Evolutionary conservation across 2,329 filamentous ascomycete genomes (phyloP).

Genomic region (Ophiosphaerella korrae): DNA sequence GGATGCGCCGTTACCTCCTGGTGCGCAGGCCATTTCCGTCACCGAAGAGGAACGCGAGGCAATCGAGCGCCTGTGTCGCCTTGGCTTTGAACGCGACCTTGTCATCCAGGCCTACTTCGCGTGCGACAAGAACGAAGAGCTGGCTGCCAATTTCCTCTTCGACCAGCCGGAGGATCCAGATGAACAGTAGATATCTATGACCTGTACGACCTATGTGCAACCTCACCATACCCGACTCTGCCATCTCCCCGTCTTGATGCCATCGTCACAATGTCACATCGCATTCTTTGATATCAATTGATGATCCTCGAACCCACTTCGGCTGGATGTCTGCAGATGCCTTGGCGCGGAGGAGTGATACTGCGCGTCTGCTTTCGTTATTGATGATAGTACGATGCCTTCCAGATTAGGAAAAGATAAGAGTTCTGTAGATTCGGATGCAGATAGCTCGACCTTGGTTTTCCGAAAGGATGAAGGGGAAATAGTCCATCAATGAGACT

Average conservation of each 20-base stretch:
- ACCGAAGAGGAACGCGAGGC: conserved; percentile 96
- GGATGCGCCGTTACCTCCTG: conserved; percentile 83
- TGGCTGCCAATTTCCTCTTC: conserved; percentile 97
- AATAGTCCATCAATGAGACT: conserved; percentile 13
- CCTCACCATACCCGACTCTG: conserved; percentile 26
- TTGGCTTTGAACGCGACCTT: conserved; percentile 90
- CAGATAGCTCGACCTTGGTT: conserved; percentile 3
- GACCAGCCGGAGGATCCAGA: conserved; percentile 92
- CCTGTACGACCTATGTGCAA: conserved; percentile 28
- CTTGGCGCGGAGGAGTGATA: conserved; percentile 10
- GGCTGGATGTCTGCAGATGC: conserved; percentile 12
- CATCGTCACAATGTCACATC: conserved; percentile 28
- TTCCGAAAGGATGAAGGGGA: neutral
- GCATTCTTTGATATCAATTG: conserved; percentile 21
- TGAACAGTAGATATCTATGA: conserved; percentile 41
- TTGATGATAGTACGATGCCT: conserved; percentile 23
- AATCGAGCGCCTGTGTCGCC: conserved; percentile 90
- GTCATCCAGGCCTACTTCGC: conserved; percentile 99
- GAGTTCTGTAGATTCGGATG: conserved; percentile 7
- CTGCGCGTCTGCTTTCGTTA: conserved; percentile 3
- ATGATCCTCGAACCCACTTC: conserved; percentile 15
- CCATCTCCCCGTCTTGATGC: conserved; percentile 24
- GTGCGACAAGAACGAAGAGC: conserved; percentile 98
- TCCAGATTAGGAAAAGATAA: conserved; percentile 10
- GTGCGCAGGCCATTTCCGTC: conserved; percentile 85